Evolutionary conservation across 1,284 basidiomycete species (phyloP).

Genomic region (Ustilago trichophora): DNA sequence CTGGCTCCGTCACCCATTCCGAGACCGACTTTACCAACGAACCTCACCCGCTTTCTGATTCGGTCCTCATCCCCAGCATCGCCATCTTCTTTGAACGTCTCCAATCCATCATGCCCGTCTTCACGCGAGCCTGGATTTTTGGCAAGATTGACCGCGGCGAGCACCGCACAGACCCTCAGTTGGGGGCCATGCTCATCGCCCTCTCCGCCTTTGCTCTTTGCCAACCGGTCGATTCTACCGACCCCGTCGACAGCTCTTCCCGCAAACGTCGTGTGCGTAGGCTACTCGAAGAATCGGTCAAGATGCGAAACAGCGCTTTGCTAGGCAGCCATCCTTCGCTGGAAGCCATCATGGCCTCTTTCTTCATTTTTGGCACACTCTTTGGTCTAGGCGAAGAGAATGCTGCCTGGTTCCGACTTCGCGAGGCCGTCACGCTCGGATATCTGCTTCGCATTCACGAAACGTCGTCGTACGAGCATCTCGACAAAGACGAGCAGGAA

Average conservation of each 20-base stretch:
- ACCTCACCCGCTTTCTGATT: slow-evolving; percentile 51
- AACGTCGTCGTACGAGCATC: slow-evolving; percentile 53
- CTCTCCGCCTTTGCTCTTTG: slow-evolving; percentile 56
- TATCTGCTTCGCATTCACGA: slow-evolving; percentile 58
- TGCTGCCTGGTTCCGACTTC: slow-evolving; percentile 55
- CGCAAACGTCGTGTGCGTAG: slow-evolving; percentile 35
- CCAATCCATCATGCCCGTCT: slow-evolving; percentile 64
- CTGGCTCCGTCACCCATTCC: slow-evolving; percentile 30
- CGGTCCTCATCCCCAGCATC: slow-evolving; percentile 57
- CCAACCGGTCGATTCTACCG: slow-evolving; percentile 49
- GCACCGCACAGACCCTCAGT: slow-evolving; percentile 55
- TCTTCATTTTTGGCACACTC: slow-evolving; percentile 60
- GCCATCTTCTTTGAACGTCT: slow-evolving; percentile 63
- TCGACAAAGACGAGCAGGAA: slow-evolving; percentile 59
- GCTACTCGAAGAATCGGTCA: slow-evolving; percentile 46
- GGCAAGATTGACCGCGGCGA: slow-evolving; percentile 54
- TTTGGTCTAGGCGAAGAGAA: slow-evolving; percentile 55
- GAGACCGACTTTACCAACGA: slow-evolving; percentile 24
- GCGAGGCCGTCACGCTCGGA: slow-evolving; percentile 59
- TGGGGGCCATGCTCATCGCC: slow-evolving; percentile 62
- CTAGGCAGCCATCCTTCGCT: slow-evolving; percentile 49
- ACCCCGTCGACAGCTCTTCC: slow-evolving; percentile 36
- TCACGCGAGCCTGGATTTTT: slow-evolving; percentile 58
- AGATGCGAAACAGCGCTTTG: slow-evolving; percentile 47
- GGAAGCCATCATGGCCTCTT: slow-evolving; percentile 49